Base-by-base conservation (phyloP, 768 basidiomycete species). In the Strobilomyces dryophilus region DNA sequence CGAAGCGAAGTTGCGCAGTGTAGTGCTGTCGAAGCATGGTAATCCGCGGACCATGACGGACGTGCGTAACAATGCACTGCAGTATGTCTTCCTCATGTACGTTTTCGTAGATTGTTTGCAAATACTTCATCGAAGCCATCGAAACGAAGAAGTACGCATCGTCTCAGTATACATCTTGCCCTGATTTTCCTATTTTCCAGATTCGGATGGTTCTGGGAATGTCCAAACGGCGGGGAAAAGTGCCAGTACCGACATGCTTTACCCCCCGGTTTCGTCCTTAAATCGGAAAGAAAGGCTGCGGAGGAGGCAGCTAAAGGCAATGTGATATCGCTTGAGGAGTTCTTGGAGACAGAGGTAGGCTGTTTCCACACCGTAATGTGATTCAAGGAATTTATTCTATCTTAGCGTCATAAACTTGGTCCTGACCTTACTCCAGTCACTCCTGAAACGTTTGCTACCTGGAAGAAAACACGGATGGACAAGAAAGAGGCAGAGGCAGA, bases 161-260 rank as follows among this genome's bases (percentile, higher is more conserved):
- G 24, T 20, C 21, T 35, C 9, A 3, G 14, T 8, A 15, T 4
- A 5, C 2, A 2, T 2, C 21, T 11, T n/a, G 41, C 12, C 24
- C 46, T 47, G 21, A 53, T 44, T 18, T 31, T 35, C 41, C 48
- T n/a, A 41, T 17, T 3, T 20, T 43, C 1, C 40, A 84, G 83
- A 63, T 92, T 89, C 63, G 92, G 92, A 26, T 95, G 93, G 93
- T 95, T 95, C 77, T 95, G 92, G 92, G 87, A 90, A 70, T 92
- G 91, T 71, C 92, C 92, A 8, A 92, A 67, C 27, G 65, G 88
- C 57, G 89, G 92, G 54, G 86, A 91, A 27, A 78, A 77, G 45
- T 98, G 95, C 74, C 89, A 92, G 71, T 97, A 97, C 73, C 81
- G 92, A 52, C 95, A 98, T 66, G 95, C 95, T 0, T 77, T 98